Base-by-base conservation (phyloP, 2,329 filamentous ascomycete genomes). In the Penicillium frequentans region DNA sequence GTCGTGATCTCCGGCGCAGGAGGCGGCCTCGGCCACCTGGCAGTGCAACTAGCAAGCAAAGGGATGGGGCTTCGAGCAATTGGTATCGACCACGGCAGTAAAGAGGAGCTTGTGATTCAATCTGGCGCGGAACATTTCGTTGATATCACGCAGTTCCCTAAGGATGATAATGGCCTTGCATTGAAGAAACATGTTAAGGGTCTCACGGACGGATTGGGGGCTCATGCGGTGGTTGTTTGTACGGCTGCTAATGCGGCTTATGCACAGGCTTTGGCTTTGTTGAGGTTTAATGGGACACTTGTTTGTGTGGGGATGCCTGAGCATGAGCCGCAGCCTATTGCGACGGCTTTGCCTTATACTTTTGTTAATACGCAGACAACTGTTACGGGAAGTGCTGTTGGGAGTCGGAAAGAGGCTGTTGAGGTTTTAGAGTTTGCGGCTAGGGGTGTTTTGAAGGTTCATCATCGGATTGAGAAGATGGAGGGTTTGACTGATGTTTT, bases 51-150 rank as follows among this genome's bases (percentile, higher is more conserved):
- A 52, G 84, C 83, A 8, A 74, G 78, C 33, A 72, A 75, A n/a
- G 86, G 81, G 3, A 86, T 89, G 78, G 85, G 83, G 11, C 77
- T 85, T 60, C 80, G 86, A 45, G 84, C 88, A 35, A 85, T 89
- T 56, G 87, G 85, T 26, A 81, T 90, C 67, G 87, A 90, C 68
- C 79, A 84, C 62, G 83, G 81, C 46, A 82, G 78, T 64, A 90
- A 90, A 70, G 82, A 84, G 63, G 64, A 81, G 13, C 68, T 89
- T 2, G 80, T 84, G 10, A 80, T 80, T 48, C 78, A 82, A 0
- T 85, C 79, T n/a, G 87, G 87, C 9, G 86, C 86, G 0, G 86
- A 89, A 68, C 81, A 83, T 62, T 90, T 89, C 72, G 76, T 90
- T 57, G 84, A 87, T 59, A 77, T 89, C 56, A 83, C 84, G 29